A percentile compares a stretch with the other conserved stretches of the same genome.
Conservation (phyloP, 352 stramenopile species). For the Elongisporangium prolatum region DNA sequence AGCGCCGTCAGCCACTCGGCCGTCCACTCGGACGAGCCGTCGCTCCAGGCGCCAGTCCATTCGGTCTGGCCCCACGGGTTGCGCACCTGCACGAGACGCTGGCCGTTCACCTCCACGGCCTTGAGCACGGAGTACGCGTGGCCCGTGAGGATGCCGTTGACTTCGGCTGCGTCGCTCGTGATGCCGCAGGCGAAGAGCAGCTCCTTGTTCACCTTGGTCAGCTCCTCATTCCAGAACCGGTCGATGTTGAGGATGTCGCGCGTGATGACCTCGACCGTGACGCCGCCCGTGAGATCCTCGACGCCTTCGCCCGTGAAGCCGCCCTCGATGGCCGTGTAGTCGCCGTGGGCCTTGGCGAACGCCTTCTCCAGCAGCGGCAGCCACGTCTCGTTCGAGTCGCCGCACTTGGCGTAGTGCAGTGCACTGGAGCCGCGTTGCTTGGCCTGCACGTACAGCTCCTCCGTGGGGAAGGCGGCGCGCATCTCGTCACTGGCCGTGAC, state of each 20-base stretch:
- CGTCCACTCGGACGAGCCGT: slow-evolving; percentile 24
- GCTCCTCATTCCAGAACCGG: slow-evolving; percentile 30
- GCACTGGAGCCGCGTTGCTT: slow-evolving; percentile 30
- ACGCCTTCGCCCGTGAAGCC: slow-evolving; percentile 45
- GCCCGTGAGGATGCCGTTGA: slow-evolving; percentile 19
- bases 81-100: slow-evolving; percentile 10
- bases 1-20: slow-evolving; percentile 18
- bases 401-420: slow-evolving; percentile 34
- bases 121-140: slow-evolving; percentile 35
- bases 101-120: slow-evolving; percentile 15
- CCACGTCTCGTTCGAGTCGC: slow-evolving; percentile 71
- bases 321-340: slow-evolving; percentile 61
- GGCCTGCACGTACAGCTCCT: slow-evolving; percentile 20
- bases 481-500: slow-evolving; percentile 11
- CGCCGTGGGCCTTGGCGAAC: slow-evolving; percentile 76
- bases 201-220: slow-evolving; percentile 32
- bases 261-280: slow-evolving; percentile 28
- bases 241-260: slow-evolving; percentile 32
- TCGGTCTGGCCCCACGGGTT: slow-evolving; percentile 31
- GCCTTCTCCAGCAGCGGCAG: slow-evolving; percentile 82
- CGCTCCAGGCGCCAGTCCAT: slow-evolving; percentile 25
- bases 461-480: slow-evolving; percentile 16
- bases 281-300: slow-evolving; percentile 36
- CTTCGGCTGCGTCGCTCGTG: slow-evolving; percentile 26
- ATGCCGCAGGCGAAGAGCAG: slow-evolving; percentile 33